phyloP scores from a whole-genome alignment of 495 filamentous ascomycete species.

The Aspergillus bertholletiae region DNA sequence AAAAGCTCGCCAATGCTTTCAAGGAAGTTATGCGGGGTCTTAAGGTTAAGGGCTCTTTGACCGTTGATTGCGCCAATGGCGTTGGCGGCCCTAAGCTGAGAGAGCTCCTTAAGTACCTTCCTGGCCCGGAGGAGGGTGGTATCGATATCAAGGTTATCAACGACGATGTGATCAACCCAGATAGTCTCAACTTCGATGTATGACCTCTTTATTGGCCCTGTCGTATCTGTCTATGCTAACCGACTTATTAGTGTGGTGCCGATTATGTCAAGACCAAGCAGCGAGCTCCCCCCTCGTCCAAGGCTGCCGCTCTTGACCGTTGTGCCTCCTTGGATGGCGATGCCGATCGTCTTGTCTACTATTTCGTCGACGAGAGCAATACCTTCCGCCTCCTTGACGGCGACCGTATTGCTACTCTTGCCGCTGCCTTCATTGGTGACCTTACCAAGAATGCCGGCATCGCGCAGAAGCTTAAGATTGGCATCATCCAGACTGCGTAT shows the following conservation, averaged over 20 bases:
- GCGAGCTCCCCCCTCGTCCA: conserved; percentile 79
- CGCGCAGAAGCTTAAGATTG: conserved; percentile 74
- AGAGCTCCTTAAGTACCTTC: conserved; percentile 82
- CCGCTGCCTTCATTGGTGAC: conserved; percentile 90
- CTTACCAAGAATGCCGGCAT: conserved; percentile 78
- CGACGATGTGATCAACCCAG: conserved; percentile 83
- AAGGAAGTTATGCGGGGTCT: conserved; percentile 72
- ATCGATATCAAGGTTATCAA: conserved; percentile 86
- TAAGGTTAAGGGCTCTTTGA: conserved; percentile 66
- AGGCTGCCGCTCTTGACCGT: conserved; percentile 69
- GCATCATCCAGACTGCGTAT: conserved; percentile 95
- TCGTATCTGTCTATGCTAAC: conserved; percentile 11
- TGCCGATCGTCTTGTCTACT: conserved; percentile 93
- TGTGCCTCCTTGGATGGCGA: conserved; percentile 92
- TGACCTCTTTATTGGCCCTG: background rate
- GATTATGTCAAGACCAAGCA: conserved; percentile 98
- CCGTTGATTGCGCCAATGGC: conserved; percentile 95
- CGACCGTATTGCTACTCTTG: conserved; percentile 92
- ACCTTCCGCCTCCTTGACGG: conserved; percentile 90
- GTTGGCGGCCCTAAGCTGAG: conserved; percentile 89
- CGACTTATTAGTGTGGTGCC: conserved; percentile 70
- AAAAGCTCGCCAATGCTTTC: conserved; percentile 82
- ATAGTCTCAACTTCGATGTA: conserved; percentile 85
- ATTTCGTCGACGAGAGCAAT: conserved; percentile 78
- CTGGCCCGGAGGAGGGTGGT: conserved; percentile 54